Evolutionary conservation across 164 flowering plant genomes (phyloP).

Genomic region (Euptelea pleiosperma): DNA sequence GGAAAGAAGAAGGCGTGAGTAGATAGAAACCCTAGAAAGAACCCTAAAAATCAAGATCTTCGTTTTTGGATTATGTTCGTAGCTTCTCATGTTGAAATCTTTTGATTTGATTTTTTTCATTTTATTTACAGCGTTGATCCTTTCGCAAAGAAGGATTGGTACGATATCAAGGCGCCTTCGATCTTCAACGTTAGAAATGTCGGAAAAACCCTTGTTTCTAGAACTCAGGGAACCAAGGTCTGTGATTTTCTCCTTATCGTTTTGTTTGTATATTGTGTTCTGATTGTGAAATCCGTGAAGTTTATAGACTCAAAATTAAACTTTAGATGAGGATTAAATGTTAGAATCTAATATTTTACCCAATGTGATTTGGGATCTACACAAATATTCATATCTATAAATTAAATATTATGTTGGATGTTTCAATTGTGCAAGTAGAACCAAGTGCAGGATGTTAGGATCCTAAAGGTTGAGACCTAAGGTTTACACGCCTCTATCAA

Average conservation of each 20-base stretch:
- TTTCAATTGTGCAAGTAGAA: too few species aligned
- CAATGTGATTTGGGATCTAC: background rate
- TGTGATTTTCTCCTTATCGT: background rate
- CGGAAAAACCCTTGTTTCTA: conserved; percentile 84
- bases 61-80: background rate
- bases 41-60: background rate
- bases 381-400: background rate
- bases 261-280: background rate
- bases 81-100: background rate
- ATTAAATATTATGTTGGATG: too few species aligned
- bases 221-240: conserved; percentile 97
- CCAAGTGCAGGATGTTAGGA: too few species aligned
- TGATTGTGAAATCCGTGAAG: background rate
- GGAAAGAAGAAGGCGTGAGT: conserved; percentile 96
- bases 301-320: background rate
- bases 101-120: background rate
- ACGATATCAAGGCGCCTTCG: conserved; percentile 82
- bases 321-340: background rate
- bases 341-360: background rate
- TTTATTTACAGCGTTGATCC: conserved; percentile 57
- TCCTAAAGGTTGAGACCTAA: too few species aligned
- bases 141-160: conserved; percentile 91
- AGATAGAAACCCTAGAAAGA: background rate
- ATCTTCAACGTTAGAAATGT: conserved; percentile 52
- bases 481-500: too few species aligned